Conservation (phyloP, 495 filamentous ascomycete genomes). For the Jackrogersella multiformis region DNA sequence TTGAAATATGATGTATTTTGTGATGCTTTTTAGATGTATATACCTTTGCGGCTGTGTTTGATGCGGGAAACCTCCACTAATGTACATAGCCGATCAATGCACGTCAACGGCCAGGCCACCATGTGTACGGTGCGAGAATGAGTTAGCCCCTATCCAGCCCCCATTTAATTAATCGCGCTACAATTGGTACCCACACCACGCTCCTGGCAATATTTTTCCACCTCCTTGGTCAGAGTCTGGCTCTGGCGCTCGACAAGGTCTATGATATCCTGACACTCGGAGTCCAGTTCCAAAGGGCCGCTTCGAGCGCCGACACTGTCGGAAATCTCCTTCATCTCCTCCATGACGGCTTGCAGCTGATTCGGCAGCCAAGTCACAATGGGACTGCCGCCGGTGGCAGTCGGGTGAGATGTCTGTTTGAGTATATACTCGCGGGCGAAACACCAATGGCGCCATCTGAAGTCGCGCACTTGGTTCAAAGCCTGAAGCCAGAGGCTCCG, state of each 20-base stretch:
- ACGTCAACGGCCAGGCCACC: background rate
- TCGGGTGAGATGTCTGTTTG: constrained; percentile 81
- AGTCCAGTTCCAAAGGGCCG: constrained; percentile 45
- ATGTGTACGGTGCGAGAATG: background rate
- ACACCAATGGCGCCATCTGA: constrained; percentile 93
- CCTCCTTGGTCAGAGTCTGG: constrained; percentile 77
- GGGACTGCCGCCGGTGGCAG: constrained; percentile 88
- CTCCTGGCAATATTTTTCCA: constrained; percentile 80
- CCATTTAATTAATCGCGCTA: background rate
- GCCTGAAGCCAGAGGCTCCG: constrained; percentile 70
- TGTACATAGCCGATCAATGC: background rate
- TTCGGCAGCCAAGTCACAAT: constrained; percentile 94
- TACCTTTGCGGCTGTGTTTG: too few species aligned
- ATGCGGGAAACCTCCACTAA: background rate
- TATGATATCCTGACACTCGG: constrained; percentile 68
- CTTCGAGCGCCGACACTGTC: constrained; percentile 55
- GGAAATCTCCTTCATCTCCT: constrained; percentile 74
- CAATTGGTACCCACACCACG: constrained; percentile 64
- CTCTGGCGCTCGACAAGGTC: constrained; percentile 72
- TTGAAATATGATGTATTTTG: background rate
- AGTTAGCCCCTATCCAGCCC: background rate
- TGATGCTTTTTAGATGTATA: too few species aligned
- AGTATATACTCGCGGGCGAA: constrained; percentile 96
- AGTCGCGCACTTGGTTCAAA: constrained; percentile 86
- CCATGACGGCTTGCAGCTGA: constrained; percentile 79